Evolutionary conservation across 208 protist genomes (phyloP).

Genomic region (Leishmania guyanensis): DNA sequence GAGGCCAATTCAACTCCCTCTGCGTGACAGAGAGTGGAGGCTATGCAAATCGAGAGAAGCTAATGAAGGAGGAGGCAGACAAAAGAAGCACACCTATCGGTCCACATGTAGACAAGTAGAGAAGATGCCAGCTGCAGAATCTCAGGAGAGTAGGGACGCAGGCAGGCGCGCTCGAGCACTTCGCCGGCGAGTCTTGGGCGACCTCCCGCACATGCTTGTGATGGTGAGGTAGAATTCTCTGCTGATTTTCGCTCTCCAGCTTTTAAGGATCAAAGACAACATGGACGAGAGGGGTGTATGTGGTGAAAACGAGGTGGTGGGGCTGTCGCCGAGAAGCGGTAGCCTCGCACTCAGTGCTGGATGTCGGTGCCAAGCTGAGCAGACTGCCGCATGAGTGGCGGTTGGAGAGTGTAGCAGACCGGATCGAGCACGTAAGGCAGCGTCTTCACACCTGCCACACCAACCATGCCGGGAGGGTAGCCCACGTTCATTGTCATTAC

Average conservation of each 20-base stretch:
- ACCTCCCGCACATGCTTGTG: background rate
- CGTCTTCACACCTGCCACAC: background rate
- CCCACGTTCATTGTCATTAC: slow-evolving; percentile 77
- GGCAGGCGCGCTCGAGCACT: background rate
- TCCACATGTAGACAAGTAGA: background rate
- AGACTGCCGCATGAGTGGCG: slow-evolving; percentile 70
- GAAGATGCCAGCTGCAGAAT: background rate
- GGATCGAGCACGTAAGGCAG: slow-evolving; percentile 55
- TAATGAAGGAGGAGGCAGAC: background rate
- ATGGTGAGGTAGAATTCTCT: background rate
- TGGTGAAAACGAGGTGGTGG: background rate
- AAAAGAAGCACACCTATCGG: background rate
- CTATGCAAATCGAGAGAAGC: background rate
- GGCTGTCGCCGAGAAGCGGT: background rate
- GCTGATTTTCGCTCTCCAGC: background rate
- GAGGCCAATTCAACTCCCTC: background rate
- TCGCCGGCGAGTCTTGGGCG: background rate
- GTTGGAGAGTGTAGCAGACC: slow-evolving; percentile 84
- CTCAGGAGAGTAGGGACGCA: slow-evolving; percentile 6
- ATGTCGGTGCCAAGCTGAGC: slow-evolving; percentile 79
- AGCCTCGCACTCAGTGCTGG: slow-evolving; percentile 29
- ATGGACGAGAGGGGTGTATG: background rate
- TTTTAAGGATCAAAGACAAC: background rate
- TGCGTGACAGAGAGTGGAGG: background rate
- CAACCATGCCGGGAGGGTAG: background rate